Conservation (phyloP, 306 rosid species). For the Hippophae gyantsensis region DNA sequence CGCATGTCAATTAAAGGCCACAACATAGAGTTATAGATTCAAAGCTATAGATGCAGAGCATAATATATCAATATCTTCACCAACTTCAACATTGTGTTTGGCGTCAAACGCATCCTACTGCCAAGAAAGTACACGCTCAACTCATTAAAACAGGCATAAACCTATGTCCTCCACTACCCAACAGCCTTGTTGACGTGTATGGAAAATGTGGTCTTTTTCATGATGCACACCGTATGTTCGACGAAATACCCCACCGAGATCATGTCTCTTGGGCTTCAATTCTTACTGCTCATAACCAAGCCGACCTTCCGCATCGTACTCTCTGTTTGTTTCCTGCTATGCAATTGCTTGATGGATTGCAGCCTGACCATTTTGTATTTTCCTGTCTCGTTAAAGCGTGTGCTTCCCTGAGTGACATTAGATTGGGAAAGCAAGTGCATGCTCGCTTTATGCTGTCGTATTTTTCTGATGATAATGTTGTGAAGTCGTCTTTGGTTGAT, state of each 20-base stretch:
- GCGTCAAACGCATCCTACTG: conserved; percentile 20
- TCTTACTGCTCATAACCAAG: conserved; percentile 65
- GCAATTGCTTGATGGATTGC: conserved; percentile 26
- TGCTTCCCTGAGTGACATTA: conserved; percentile 32
- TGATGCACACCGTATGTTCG: conserved; percentile 56
- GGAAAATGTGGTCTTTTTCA: conserved; percentile 50
- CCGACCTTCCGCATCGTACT: conserved; percentile 36
- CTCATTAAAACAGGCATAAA: conserved; percentile 46
- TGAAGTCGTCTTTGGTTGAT: conserved; percentile 67
- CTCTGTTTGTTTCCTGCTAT: conserved; percentile 36
- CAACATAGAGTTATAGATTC: no score
- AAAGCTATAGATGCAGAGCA: no score
- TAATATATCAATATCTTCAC: conserved; percentile 29
- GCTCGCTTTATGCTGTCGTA: conserved; percentile 50
- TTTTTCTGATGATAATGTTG: conserved; percentile 52
- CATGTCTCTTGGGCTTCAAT: conserved; percentile 68
- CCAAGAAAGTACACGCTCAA: conserved; percentile 47
- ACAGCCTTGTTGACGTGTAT: conserved; percentile 48
- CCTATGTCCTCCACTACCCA: conserved; percentile 37
- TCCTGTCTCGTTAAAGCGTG: conserved; percentile 63
- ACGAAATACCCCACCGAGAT: conserved; percentile 50
- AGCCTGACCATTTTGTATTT: conserved; percentile 74
- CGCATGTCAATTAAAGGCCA: no score
- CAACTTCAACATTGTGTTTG: conserved; percentile 49
- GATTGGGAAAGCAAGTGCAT: conserved; percentile 60